phyloP scores from a whole-genome alignment of 352 stramenopile genomes.

The Lagenidium sp. region DNA sequence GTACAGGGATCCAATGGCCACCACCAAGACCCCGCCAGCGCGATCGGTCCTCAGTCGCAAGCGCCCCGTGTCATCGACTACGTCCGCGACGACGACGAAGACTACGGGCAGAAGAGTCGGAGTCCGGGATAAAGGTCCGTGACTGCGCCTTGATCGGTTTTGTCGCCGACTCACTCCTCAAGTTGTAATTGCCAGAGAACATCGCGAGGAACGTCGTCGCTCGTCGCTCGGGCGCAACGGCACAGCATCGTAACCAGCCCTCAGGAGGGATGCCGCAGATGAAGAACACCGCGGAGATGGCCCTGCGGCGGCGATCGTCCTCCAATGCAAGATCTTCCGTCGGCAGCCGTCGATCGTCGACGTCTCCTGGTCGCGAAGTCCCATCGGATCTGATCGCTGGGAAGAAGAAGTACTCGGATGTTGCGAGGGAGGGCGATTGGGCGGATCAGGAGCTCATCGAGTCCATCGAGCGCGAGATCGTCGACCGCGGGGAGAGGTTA shows the following conservation, averaged over 20 bases:
- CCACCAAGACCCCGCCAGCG: too few relatives aligned
- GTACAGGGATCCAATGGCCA: too few relatives aligned
- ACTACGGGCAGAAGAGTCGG: too few relatives aligned
- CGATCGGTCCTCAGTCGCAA: too few relatives aligned
- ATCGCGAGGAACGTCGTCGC: slow-evolving; percentile 13
- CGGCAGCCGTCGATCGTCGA: too few relatives aligned
- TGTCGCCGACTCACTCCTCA: background rate
- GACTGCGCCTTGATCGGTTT: too few relatives aligned
- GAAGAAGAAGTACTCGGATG: slow-evolving; percentile 70
- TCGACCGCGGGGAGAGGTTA: slow-evolving; percentile 59
- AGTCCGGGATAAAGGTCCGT: too few relatives aligned
- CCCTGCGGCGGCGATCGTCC: slow-evolving; percentile 4
- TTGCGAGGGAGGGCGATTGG: slow-evolving; percentile 64
- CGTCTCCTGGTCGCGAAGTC: too few relatives aligned
- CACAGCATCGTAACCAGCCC: too few relatives aligned
- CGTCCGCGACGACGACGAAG: too few relatives aligned
- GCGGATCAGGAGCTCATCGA: slow-evolving; percentile 79
- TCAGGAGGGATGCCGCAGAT: too few relatives aligned
- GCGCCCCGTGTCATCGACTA: background rate
- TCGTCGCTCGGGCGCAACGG: too few relatives aligned
- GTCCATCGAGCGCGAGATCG: slow-evolving; percentile 82
- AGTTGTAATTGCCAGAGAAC: slow-evolving; percentile 7
- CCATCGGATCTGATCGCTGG: slow-evolving; percentile 27
- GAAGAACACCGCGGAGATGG: slow-evolving; percentile 16
- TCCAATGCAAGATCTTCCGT: background rate